phyloP scores from a whole-genome alignment of 768 basidiomycete species.

The Panaeolus papilionaceus region DNA sequence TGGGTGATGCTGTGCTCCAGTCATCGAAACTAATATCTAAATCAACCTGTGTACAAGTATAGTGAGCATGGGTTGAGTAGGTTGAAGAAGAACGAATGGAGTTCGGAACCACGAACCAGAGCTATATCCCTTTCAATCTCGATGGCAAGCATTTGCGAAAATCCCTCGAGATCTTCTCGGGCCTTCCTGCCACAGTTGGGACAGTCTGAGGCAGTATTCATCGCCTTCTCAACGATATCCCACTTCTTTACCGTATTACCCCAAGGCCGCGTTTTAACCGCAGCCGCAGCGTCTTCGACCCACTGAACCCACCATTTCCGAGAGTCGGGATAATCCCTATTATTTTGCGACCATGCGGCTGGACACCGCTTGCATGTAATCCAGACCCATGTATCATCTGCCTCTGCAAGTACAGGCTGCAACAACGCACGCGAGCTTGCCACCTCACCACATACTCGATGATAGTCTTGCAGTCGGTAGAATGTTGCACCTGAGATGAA shows the following conservation, averaged over 20 bases:
- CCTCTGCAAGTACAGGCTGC: slow-evolving; percentile 34
- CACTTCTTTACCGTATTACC: slow-evolving; percentile 40
- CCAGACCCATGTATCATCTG: slow-evolving; percentile 41
- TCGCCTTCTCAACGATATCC: slow-evolving; percentile 34
- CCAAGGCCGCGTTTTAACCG: slow-evolving; percentile 39
- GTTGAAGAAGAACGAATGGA: not conserved
- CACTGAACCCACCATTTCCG: slow-evolving; percentile 42
- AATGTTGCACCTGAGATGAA: slow-evolving; percentile 47
- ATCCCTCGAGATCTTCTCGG: slow-evolving; percentile 36
- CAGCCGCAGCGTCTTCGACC: slow-evolving; percentile 36
- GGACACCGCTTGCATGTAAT: slow-evolving; percentile 35
- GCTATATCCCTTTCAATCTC: slow-evolving; percentile 40
- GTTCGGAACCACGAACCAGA: slow-evolving; percentile 28
- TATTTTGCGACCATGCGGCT: slow-evolving; percentile 23
- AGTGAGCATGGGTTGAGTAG: not conserved
- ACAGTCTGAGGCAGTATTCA: slow-evolving; percentile 33
- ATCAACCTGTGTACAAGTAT: slow-evolving; percentile 27
- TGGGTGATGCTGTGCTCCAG: slow-evolving; percentile 24
- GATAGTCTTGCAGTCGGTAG: slow-evolving; percentile 49
- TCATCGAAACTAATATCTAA: slow-evolving; percentile 34
- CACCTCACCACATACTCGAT: slow-evolving; percentile 43
- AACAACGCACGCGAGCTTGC: slow-evolving; percentile 35
- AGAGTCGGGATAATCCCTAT: slow-evolving; percentile 26
- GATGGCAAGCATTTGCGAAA: slow-evolving; percentile 37
- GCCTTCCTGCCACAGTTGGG: slow-evolving; percentile 32